These are phyloP conservation scores for Clathrus columnatus DNA, from an alignment of 768 basidiomycete species.

Conservation along the genomic window DNA sequence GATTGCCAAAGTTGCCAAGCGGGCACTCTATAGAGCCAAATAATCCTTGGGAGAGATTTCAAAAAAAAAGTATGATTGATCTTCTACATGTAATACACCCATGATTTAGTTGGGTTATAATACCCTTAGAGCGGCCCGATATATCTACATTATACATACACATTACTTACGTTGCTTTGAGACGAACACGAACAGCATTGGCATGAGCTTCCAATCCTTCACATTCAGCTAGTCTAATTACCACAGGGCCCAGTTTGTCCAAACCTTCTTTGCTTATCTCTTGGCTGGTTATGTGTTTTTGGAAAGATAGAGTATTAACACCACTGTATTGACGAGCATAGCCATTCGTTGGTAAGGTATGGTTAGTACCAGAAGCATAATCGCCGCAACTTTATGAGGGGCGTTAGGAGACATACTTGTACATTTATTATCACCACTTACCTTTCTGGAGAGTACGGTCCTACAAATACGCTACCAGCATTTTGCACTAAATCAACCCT, in stretches of 20 bases:
- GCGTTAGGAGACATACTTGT: no score
- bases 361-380: slow-evolving; percentile 98
- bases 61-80: background rate
- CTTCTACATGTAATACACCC: background rate
- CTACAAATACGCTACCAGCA: slow-evolving; percentile 95
- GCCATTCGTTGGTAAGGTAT: slow-evolving; percentile 93
- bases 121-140: background rate
- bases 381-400: slow-evolving; percentile 75
- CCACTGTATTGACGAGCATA: slow-evolving; percentile 98
- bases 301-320: slow-evolving; percentile 94
- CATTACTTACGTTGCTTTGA: slow-evolving; percentile 24
- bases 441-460: slow-evolving; percentile 94
- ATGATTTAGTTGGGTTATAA: background rate
- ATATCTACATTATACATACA: background rate
- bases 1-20: slow-evolving; percentile 92
- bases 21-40: slow-evolving; percentile 84
- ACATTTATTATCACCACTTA: slow-evolving; percentile 20
- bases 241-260: slow-evolving; percentile 71
- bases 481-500: slow-evolving; percentile 68
- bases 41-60: slow-evolving; percentile 26
- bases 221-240: slow-evolving; percentile 85
- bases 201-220: slow-evolving; percentile 94
- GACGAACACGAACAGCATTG: slow-evolving; percentile 86
- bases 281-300: slow-evolving; percentile 98
- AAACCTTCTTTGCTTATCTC: slow-evolving; percentile 79